These are phyloP conservation scores for Sporothrix mexicana DNA, from an alignment of 2,329 filamentous ascomycete genomes.

Conservation along the genomic window DNA sequence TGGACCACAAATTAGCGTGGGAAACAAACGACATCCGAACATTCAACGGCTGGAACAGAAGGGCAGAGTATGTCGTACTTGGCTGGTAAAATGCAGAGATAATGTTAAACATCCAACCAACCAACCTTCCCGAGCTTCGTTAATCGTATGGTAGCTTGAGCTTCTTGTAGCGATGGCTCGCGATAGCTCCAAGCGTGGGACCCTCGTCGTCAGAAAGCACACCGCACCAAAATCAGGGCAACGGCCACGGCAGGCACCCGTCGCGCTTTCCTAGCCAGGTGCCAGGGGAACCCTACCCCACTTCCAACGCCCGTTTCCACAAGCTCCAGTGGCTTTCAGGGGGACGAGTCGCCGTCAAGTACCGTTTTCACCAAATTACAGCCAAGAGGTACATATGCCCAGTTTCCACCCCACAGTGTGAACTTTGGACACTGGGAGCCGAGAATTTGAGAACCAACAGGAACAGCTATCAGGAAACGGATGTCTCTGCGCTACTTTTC, in stretches of 20 bases:
- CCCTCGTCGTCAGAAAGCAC: slow-evolving; percentile 17
- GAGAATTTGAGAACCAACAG: not conserved
- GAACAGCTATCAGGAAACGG: not conserved
- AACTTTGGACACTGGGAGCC: not conserved
- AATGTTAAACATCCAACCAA: too few relatives aligned
- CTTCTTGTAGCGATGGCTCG: not conserved
- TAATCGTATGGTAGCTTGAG: not conserved
- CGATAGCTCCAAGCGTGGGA: slow-evolving; percentile 20
- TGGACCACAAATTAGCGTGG: not conserved
- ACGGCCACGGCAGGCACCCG: slow-evolving; percentile 25
- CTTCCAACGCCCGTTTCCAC: slow-evolving; percentile 21
- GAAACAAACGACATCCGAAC: not conserved
- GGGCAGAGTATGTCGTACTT: too few relatives aligned
- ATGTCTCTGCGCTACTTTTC: not conserved
- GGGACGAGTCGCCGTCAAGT: not conserved
- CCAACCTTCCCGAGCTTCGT: not conserved
- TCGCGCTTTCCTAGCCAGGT: slow-evolving; percentile 28
- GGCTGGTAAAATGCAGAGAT: too few relatives aligned
- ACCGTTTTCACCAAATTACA: not conserved
- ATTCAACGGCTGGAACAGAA: not conserved
- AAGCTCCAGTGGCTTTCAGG: not conserved
- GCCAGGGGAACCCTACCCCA: slow-evolving; percentile 28
- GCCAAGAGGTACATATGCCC: not conserved
- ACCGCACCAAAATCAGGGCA: not conserved
- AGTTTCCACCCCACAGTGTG: slow-evolving; percentile 24